These are phyloP conservation scores for Cenchrus fungigraminus DNA, from an alignment of 176 grass and related monocot genomes.

Conservation along the genomic window DNA sequence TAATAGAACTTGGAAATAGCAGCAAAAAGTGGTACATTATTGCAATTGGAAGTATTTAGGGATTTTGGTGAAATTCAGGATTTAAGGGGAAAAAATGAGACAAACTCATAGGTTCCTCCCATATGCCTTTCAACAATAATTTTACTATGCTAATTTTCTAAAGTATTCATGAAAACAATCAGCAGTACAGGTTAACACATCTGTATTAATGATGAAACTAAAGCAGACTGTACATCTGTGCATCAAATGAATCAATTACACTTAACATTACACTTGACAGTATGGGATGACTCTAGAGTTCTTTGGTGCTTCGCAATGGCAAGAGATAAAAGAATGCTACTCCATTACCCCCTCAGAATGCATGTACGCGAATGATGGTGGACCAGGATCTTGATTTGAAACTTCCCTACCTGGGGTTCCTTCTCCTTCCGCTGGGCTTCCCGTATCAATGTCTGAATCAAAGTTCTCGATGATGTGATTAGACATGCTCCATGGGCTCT, in stretches of 20 bases:
- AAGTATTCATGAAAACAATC: slow-evolving; percentile 7
- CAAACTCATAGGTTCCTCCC: background rate
- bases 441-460: slow-evolving; percentile 42
- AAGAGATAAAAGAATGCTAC: slow-evolving; percentile 19
- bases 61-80: background rate
- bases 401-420: slow-evolving; percentile 60
- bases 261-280: background rate
- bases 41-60: background rate
- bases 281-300: background rate
- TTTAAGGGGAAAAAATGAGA: background rate
- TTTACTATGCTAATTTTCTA: background rate
- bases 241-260: slow-evolving; percentile 36
- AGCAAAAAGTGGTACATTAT: background rate
- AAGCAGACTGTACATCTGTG: background rate
- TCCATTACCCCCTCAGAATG: slow-evolving; percentile 1
- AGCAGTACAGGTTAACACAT: background rate
- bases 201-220: background rate
- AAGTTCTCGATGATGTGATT: slow-evolving; percentile 18
- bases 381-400: slow-evolving; percentile 19
- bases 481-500: slow-evolving; percentile 42
- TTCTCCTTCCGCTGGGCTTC: slow-evolving; percentile 32
- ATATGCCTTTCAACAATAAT: background rate
- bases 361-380: slow-evolving; percentile 66
- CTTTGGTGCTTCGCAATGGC: background rate
- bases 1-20: background rate